Evolutionary conservation across 2,329 filamentous ascomycete genomes (phyloP).

Genomic region (Ophiosphaerella narmari): DNA sequence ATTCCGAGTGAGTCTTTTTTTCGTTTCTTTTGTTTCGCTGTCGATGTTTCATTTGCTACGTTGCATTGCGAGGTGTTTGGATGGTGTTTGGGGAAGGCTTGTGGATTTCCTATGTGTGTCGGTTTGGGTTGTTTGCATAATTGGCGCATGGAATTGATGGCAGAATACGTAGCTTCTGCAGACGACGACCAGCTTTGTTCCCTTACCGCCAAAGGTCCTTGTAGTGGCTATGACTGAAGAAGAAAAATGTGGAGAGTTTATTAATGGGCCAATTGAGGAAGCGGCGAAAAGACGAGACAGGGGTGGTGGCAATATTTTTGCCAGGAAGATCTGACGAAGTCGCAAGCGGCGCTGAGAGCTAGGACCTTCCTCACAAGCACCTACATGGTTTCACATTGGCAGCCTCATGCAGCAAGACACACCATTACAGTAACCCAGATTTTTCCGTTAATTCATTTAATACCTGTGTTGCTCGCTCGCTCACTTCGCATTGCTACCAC

Average conservation of each 20-base stretch:
- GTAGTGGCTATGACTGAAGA: neutral
- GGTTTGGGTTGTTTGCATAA: neutral
- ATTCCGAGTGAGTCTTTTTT: too few relatives aligned
- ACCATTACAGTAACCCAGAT: neutral
- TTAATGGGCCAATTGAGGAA: neutral
- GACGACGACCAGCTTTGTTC: neutral
- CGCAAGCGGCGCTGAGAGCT: neutral
- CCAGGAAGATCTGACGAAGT: too few relatives aligned
- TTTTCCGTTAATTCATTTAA: neutral
- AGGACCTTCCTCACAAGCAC: neutral
- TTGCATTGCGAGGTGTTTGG: conserved; percentile 1
- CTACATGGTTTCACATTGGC: too few relatives aligned
- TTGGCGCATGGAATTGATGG: neutral
- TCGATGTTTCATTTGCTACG: neutral
- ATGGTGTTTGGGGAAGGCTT: neutral
- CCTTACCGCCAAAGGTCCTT: neutral
- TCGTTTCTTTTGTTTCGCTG: too few relatives aligned
- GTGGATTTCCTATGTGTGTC: neutral
- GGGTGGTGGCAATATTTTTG: too few relatives aligned
- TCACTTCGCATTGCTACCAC: neutral
- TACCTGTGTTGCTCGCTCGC: too few relatives aligned
- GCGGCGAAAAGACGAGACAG: neutral
- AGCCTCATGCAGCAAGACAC: neutral
- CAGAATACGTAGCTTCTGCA: neutral
- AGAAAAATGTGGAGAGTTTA: neutral